Conservation (phyloP, 192 early-diverging fungal genomes). For the Mortierella hygrophila region DNA sequence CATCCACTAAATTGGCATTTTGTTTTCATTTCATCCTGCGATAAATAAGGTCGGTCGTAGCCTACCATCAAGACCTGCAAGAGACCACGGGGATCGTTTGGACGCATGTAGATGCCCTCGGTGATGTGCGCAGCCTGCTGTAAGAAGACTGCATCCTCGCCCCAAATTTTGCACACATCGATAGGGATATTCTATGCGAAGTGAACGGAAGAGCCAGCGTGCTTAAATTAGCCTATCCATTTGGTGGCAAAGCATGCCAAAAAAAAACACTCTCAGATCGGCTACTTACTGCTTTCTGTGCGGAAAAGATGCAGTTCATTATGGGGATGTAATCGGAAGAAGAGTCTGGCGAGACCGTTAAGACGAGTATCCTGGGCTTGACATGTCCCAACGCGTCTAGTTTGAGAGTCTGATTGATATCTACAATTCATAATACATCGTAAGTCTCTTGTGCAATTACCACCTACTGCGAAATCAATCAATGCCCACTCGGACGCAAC, state of each 20-base stretch:
- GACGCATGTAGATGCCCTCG: conserved; percentile 84
- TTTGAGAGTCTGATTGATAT: conserved; percentile 76
- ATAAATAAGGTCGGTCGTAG: too few species aligned
- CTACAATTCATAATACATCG: conserved; percentile 44
- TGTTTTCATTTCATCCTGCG: too few species aligned
- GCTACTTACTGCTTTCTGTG: conserved; percentile 82
- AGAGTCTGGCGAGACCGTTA: conserved; percentile 90
- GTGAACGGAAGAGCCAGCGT: not conserved
- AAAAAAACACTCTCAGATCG: not conserved
- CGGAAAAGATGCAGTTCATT: conserved; percentile 99
- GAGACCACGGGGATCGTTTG: conserved; percentile 77
- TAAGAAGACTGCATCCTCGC: conserved; percentile 87
- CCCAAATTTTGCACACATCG: conserved; percentile 90
- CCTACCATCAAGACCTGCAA: conserved; percentile 90
- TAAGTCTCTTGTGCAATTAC: not conserved
- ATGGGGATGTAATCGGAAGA: conserved; percentile 93
- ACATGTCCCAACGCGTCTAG: conserved; percentile 66
- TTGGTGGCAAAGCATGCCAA: conserved; percentile 1
- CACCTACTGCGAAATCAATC: conserved; percentile 1
- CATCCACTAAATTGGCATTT: not conserved
- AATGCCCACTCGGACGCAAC: not conserved
- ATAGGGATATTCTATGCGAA: conserved; percentile 80
- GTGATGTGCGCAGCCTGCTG: conserved; percentile 95
- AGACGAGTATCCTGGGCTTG: conserved; percentile 83
- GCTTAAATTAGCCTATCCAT: not conserved